Evolutionary conservation across 1,139 yeast genomes (phyloP).

Genomic region (Scheffersomyces cryptocercus): DNA sequence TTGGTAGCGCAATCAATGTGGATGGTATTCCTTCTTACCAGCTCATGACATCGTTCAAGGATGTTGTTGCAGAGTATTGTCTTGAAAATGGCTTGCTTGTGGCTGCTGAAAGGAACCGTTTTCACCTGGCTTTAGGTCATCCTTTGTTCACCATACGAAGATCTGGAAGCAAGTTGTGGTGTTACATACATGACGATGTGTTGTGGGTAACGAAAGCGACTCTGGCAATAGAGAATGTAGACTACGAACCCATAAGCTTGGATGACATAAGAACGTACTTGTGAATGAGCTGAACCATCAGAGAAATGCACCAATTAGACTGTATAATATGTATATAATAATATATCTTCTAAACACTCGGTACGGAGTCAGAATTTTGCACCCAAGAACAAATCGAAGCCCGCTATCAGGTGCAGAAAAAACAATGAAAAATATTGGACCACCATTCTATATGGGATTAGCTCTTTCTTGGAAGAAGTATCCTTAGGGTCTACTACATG

Average conservation of each 20-base stretch:
- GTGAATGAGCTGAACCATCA: too few species aligned
- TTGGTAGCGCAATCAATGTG: slow-evolving; percentile 6
- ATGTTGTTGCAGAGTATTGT: slow-evolving; percentile 38
- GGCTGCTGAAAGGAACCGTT: slow-evolving; percentile 13
- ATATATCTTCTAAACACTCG: too few species aligned
- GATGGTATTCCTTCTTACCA: slow-evolving; percentile 34
- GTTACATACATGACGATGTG: slow-evolving; percentile 36
- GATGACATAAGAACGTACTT: slow-evolving; percentile 13
- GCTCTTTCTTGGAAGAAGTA: too few species aligned
- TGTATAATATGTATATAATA: too few species aligned
- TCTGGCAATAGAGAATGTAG: slow-evolving; percentile 6
- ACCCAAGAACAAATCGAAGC: too few species aligned
- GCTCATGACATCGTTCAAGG: slow-evolving; percentile 36
- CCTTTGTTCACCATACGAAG: slow-evolving; percentile 22
- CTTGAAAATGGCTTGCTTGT: slow-evolving; percentile 24
- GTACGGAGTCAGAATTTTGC: too few species aligned
- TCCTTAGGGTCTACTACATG: too few species aligned
- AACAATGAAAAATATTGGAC: too few species aligned
- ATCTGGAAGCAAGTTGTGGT: slow-evolving; percentile 12
- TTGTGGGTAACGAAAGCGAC: slow-evolving; percentile 22
- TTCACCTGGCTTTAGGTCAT: slow-evolving; percentile 23
- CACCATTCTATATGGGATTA: too few species aligned
- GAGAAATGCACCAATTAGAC: too few species aligned
- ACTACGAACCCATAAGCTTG: slow-evolving; percentile 25
- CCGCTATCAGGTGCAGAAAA: too few species aligned